Conservation (phyloP, 106 monocot species). For the Allium sativum region DNA sequence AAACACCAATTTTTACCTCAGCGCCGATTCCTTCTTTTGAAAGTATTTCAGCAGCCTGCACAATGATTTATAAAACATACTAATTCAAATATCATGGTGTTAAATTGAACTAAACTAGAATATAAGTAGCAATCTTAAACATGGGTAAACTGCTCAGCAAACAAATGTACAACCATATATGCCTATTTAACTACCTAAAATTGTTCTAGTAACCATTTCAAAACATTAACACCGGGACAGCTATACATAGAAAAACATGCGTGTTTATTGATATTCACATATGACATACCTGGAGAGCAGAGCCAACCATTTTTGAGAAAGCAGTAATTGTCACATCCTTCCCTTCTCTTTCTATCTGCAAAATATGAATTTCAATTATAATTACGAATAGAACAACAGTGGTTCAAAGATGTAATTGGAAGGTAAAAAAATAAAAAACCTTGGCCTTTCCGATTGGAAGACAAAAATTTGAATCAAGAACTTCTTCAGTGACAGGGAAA, state of each 20-base stretch:
- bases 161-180: no score
- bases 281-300: conserved; percentile 57
- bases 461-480: conserved; percentile 82
- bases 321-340: conserved; percentile 81
- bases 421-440: conserved; percentile 17
- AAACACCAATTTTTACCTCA: conserved; percentile 29
- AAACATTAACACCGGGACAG: no score
- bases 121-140: no score
- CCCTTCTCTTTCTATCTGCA: conserved; percentile 79
- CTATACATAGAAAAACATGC: no score
- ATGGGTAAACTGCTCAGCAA: no score
- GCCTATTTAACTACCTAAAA: no score
- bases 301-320: conserved; percentile 93
- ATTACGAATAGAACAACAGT: not conserved
- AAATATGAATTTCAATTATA: conserved; percentile 4
- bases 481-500: conserved; percentile 79
- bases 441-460: conserved; percentile 92
- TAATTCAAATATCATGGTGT: no score
- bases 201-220: no score
- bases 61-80: not conserved
- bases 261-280: not conserved
- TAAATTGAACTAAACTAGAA: no score
- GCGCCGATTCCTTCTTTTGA: conserved; percentile 72
- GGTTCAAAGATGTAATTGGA: not conserved
- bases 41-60: conserved; percentile 68